Evolutionary conservation across 805 yeast species (phyloP), one percentile per base, ranked within the genome.

Genomic region (Wickerhamomyces ciferrii): DNA sequence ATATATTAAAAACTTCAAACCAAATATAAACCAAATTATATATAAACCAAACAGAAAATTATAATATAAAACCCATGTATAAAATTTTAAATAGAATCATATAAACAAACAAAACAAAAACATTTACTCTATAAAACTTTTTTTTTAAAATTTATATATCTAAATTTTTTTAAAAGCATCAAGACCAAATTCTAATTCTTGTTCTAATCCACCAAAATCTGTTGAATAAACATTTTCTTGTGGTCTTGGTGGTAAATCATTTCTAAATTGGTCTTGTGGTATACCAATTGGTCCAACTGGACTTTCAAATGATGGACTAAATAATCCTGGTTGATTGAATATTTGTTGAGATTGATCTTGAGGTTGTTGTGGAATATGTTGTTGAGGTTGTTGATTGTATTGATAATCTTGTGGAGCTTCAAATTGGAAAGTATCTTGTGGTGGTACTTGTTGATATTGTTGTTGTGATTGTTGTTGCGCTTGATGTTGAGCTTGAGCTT

Each of bases 131-230:
- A n/a, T n/a, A n/a, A n/a, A n/a, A n/a, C n/a, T n/a, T n/a, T n/a
- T n/a, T n/a, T n/a, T n/a, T n/a, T n/a, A n/a, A n/a, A n/a, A n/a
- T n/a, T n/a, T n/a, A n/a, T n/a, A 20, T 4, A 5, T n/a, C 52
- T 39, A 48, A 5, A 44, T 6, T 38, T 45, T 48, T 32, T 42
- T 49, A 35, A 36, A 48, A 3, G 53, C 61, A 62, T 84, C 89
- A 39, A 83, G 61, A 2, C 89, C 89, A 60, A 74, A 83, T 51
- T 81, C 87, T 54, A 83, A 60, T 51, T 84, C 90, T 50, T 73
- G 77, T 53, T 83, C 90, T 39, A 83, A 60, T 45, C 79, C 84
- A 29, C 70, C 59, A 35, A 70, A 59, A 8, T 54, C 56, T 21
- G 47, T 49, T 19, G 57, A 29, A 10, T 43, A 52, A 39, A 62